Evolutionary conservation across 495 filamentous ascomycete genomes (phyloP), one percentile per base, ranked within the genome.

Genomic region (Lophiostoma macrostomum): DNA sequence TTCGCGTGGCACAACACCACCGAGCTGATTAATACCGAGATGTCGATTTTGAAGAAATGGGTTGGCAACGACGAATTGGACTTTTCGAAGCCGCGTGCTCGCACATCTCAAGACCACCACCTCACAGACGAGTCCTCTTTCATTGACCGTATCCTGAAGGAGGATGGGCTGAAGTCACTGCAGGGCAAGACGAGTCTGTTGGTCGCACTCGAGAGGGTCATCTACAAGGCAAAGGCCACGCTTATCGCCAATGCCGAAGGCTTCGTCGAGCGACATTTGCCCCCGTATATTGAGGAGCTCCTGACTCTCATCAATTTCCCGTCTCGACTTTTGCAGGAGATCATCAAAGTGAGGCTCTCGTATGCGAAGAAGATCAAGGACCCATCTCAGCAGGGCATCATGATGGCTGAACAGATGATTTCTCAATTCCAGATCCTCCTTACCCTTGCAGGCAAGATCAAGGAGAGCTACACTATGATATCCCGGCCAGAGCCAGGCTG

Each of bases 1-100:
- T 84, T 95, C 50, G 82, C 94, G 0, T 98, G 93, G 93, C 85
- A 95, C 70, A 97, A 96, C 67, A 96, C 91, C 34, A 97, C 91
- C n/a, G 81, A 91, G 64, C 83, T 97, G 60, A 97, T 98, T 74
- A 96, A 91, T 65, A 97, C 88, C 3, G 86, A 97, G 66, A 76
- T 98, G 37, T 83, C 81, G 24, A 88, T 97, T 51, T 68, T 98
- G 51, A 89, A 90, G 67, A 88, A 81, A 48, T 98, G 93, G 93
- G 93, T 97, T 29, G 93, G 93, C 18, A 98, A 98, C 65, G 86
- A 88, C 36, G 90, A 91, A 63, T 78, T 98, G 12, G 90, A 97
- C 69, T 97, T 98, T 65, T 80, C 80, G 37, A 85, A 87, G 61
- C 67, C 73, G 3, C 71, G 76, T 56, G 43, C 61, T 16, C 69